Base-by-base conservation (phyloP, 805 yeast species). In the Candida incommunis region DNA sequence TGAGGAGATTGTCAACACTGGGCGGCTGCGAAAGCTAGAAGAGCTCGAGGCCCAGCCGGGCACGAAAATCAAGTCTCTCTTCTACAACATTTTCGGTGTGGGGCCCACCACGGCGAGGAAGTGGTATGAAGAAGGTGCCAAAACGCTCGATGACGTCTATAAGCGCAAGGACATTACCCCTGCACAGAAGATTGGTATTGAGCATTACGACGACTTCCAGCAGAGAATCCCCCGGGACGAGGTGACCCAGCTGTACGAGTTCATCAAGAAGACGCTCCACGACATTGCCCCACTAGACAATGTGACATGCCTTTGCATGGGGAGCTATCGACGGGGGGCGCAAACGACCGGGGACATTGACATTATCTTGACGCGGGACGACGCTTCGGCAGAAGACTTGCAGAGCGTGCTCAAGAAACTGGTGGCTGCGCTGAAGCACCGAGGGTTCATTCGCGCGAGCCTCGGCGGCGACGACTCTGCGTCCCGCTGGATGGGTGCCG, bases 241-340 rank as follows among this genome's bases (percentile, higher is more conserved):
- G 46, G 75, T 72, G 2, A 52, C 58, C 1, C 41, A 52, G 23
- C 79, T 75, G 54, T 61, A 48, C 43, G 59, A 63, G 15, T 54
- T 54, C 20, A 60, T 75, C 15, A 47, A 49, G 15, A 37, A 50
- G 2, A 50, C 50, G 2, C 51, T 61, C 22, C 44, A 52, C 3
- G 49, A 52, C 13, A 46, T 72, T 16, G 74, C 71, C 45, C 54
- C 66, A 0, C 50, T 54, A 1, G 59, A 63, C 24, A 49, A 66
- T 4, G 52, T 61, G 5, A 13, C 37, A 9, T 31, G 37, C 37
- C 7, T 9, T 20, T 61, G 71, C 34, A 69, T 69, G 67, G 80
- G 80, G 2, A 72, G 77, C 3, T 75, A 70, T 53, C 59, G 75
- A 26, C 63, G 81, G 20, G 78, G 75, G 2, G 52, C 61, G n/a